Conservation (phyloP, 2,329 filamentous ascomycete genomes). For the Verticillium isaacii region DNA sequence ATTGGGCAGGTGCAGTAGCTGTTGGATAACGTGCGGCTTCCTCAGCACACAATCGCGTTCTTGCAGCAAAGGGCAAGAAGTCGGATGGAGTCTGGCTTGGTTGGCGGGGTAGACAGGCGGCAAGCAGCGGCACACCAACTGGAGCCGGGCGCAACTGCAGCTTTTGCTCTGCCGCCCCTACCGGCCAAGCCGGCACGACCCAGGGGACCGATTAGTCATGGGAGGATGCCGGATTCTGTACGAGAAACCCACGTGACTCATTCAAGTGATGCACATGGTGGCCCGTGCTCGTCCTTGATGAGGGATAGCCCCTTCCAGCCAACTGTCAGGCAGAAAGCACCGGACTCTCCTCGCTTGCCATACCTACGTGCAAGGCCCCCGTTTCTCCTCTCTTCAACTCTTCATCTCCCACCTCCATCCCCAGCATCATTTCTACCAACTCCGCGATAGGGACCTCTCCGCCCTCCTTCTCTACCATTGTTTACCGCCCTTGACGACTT, state of each 20-base stretch:
- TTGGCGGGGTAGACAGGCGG: conserved; percentile 2
- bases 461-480: background rate
- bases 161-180: background rate
- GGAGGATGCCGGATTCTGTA: background rate
- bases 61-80: background rate
- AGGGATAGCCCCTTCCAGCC: background rate
- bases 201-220: background rate
- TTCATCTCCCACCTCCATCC: background rate
- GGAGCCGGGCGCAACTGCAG: background rate
- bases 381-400: background rate
- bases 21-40: background rate
- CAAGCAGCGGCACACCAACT: conserved; percentile 1
- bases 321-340: background rate
- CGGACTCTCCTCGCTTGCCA: background rate
- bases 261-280: background rate
- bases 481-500: background rate
- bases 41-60: background rate
- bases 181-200: background rate
- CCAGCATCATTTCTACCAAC: background rate
- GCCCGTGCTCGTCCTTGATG: background rate
- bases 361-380: background rate
- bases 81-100: background rate
- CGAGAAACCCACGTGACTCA: background rate
- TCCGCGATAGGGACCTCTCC: background rate
- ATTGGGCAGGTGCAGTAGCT: conserved; percentile 2